phyloP scores from a whole-genome alignment of 495 filamentous ascomycete genomes.

The Talaromyces trachyspermus region DNA sequence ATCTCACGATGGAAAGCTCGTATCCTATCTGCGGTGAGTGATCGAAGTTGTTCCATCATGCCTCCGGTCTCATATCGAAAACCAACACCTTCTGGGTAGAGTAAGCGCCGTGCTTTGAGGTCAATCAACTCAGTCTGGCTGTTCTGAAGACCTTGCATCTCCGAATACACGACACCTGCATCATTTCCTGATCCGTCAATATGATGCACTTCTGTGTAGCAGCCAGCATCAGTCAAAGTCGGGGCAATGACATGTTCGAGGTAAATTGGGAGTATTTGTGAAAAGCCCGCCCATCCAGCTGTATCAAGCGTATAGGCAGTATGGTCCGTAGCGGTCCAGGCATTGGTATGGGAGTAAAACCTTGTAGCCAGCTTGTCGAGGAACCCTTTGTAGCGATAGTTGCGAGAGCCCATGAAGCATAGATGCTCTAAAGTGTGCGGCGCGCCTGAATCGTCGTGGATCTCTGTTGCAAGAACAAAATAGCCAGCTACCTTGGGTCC shows the following conservation, averaged over 20 bases:
- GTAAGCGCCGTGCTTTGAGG: slow-evolving; percentile 60
- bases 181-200: slow-evolving; percentile 89
- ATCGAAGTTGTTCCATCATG: slow-evolving; percentile 85
- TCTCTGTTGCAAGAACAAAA: slow-evolving; percentile 93
- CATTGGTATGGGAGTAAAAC: slow-evolving; percentile 90
- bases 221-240: slow-evolving; percentile 84
- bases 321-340: slow-evolving; percentile 88
- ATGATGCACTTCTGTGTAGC: slow-evolving; percentile 94
- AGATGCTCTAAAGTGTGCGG: slow-evolving; percentile 96
- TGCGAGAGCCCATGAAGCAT: slow-evolving; percentile 95
- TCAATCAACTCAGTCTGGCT: slow-evolving; percentile 76
- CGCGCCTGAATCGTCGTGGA: slow-evolving; percentile 91
- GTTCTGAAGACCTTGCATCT: slow-evolving; percentile 96
- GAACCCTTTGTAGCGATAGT: slow-evolving; percentile 87
- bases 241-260: slow-evolving; percentile 91
- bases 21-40: slow-evolving; percentile 81
- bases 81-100: slow-evolving; percentile 84
- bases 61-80: slow-evolving; percentile 97
- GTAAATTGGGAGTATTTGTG: slow-evolving; percentile 89
- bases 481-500: slow-evolving; percentile 92
- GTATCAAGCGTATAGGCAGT: slow-evolving; percentile 95
- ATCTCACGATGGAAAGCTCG: slow-evolving; percentile 89
- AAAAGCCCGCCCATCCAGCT: slow-evolving; percentile 94
- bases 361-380: slow-evolving; percentile 89
- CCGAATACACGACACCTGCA: slow-evolving; percentile 96